Evolutionary conservation across 2,329 filamentous ascomycete genomes (phyloP), one percentile per base, ranked within the genome.

Genomic region (Monilinia polystroma): DNA sequence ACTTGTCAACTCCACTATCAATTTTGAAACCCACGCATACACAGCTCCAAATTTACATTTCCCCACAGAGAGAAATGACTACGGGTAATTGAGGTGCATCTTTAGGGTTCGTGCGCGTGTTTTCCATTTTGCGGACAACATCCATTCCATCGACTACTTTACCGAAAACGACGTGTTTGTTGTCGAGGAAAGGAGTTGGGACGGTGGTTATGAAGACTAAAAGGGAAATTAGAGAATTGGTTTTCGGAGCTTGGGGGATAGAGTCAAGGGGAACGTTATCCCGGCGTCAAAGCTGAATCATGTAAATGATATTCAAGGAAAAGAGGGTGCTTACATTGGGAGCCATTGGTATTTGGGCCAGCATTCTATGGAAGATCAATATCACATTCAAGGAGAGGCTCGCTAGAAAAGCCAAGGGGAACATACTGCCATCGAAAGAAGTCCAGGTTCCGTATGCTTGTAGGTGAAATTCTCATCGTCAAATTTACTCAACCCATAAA

Each of bases 201-300:
- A 90, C 90, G 0, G 91, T 95, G 2, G 93, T 97, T 81, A 98
- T 94, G 83, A 99, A 99, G 83, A 99, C 98, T 76, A 98, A 94
- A 94, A 68, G 87, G 92, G 51, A 93, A 93, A 78, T 98, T 98
- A 60, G 29, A 35, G 58, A 23, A 12, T 35, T 49, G 57, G 71
- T 91, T 93, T 7, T 35, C 5, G 29, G 20, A 4, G 5, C n/a
- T 51, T 18, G 57, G 8, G 20, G 16, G 11, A 49, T 16, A 16
- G 12, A 23, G 57, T 35, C 3, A 5, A 32, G 18, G 18, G 26
- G 26, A 20, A 38, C 20, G 38, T n/a, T 12, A 49, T 23, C 12
- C 45, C 8, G 20, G 20, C 20, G 45, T 20, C 23, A 26, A 18
- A 52, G 49, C 23, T 14, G 23, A 52, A 26, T 52, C 23, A 7